Conservation (phyloP, 306 rosid species). For the Cucumis melo region DNA sequence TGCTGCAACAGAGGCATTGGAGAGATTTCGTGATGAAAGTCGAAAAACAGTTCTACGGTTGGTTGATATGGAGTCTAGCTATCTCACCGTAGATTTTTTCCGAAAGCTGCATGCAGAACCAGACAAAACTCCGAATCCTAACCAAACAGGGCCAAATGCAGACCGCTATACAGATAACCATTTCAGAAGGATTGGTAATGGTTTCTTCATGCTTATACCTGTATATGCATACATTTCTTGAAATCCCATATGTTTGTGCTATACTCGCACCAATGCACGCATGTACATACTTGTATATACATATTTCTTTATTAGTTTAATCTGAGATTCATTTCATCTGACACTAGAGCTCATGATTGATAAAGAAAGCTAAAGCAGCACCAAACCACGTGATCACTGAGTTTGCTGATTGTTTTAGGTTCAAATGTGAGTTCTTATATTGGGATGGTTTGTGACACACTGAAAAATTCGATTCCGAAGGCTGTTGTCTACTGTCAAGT, state of each 20-base stretch:
- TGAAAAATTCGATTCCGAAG: conserved; percentile 83
- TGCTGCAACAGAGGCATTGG: conserved; percentile 75
- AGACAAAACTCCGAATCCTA: conserved; percentile 43
- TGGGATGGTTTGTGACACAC: conserved; percentile 71
- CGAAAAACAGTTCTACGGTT: conserved; percentile 70
- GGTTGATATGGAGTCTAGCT: conserved; percentile 98
- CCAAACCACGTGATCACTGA: not conserved
- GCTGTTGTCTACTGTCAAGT: conserved; percentile 99
- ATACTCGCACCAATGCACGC: not conserved
- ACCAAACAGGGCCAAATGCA: conserved; percentile 25
- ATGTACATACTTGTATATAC: not conserved
- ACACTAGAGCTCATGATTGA: not conserved
- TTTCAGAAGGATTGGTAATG: conserved; percentile 76
- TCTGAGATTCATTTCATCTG: not conserved
- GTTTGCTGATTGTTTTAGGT: conserved; percentile 35
- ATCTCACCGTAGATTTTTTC: conserved; percentile 86
- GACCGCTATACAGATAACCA: conserved; percentile 61
- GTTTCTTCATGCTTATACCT: not conserved
- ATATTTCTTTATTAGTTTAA: not conserved
- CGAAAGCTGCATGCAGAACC: conserved; percentile 71
- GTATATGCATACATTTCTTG: not conserved
- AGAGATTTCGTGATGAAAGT: conserved; percentile 87
- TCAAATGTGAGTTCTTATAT: conserved; percentile 84
- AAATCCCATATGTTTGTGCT: not conserved
- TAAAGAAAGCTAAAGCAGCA: not conserved